These are phyloP conservation scores for Euphorbia pulcherrima DNA, from an alignment of 345 rosid species.

Conservation along the genomic window DNA sequence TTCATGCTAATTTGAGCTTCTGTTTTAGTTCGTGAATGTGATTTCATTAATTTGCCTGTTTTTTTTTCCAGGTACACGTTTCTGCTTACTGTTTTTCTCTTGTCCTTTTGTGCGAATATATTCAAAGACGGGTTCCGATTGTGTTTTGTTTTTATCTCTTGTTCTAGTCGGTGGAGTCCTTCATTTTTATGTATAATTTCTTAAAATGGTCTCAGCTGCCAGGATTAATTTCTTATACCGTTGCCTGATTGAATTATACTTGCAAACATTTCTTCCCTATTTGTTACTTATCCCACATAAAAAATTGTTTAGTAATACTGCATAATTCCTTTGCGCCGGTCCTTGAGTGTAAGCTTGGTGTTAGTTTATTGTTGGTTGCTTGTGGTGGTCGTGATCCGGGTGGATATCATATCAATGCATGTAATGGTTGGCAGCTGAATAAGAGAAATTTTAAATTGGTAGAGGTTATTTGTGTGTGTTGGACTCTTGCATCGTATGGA, in stretches of 20 bases:
- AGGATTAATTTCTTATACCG: constrained; percentile 1
- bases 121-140: neutral
- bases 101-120: neutral
- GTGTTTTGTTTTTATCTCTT: neutral
- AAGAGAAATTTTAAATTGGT: neutral
- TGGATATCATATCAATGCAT: neutral
- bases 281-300: neutral
- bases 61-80: constrained; percentile 2
- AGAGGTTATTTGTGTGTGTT: neutral
- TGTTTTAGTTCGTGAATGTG: neutral
- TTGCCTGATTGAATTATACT: neutral
- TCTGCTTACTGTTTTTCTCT: neutral
- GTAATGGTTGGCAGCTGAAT: neutral
- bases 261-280: neutral
- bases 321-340: neutral
- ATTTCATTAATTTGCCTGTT: neutral
- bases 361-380: neutral
- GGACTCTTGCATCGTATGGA: neutral
- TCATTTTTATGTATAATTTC: neutral
- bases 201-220: neutral
- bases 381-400: neutral
- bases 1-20: constrained; percentile 11
- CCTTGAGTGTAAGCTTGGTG: neutral
- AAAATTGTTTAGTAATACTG: neutral
- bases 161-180: neutral